These are phyloP conservation scores for Chytriomyces sp. DNA, from an alignment of 192 early-diverging fungal species.

Conservation along the genomic window DNA sequence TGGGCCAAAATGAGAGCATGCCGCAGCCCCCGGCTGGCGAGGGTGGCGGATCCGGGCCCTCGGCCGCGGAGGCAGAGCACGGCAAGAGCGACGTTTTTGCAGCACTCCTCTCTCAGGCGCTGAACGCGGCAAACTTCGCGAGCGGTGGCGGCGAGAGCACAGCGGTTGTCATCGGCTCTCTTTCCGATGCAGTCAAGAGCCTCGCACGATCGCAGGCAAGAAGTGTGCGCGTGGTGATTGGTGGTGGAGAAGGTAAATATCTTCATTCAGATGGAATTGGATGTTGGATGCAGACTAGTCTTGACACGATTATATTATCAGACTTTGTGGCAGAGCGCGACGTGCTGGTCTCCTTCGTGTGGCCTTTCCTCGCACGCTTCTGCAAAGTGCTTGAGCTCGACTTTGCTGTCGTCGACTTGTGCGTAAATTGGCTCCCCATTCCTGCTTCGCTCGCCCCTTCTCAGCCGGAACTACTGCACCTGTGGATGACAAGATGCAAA, in stretches of 20 bases:
- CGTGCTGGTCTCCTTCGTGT: constrained; percentile 15
- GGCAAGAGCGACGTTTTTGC: constrained; percentile 10
- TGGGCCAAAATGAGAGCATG: too few species aligned
- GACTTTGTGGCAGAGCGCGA: constrained; percentile 26
- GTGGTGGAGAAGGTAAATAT: constrained; percentile 10
- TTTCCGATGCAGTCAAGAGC: not conserved
- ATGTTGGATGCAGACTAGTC: too few species aligned
- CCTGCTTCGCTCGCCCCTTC: too few species aligned
- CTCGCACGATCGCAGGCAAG: not conserved
- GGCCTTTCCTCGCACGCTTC: constrained; percentile 20
- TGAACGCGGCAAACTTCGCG: not conserved
- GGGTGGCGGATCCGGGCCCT: not conserved
- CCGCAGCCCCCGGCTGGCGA: not conserved
- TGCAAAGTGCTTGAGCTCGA: constrained; percentile 24
- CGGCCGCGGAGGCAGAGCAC: too few species aligned
- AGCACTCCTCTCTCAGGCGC: not conserved
- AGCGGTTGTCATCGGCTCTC: not conserved
- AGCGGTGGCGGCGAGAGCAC: not conserved
- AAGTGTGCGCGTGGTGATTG: constrained; percentile 14
- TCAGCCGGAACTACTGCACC: too few species aligned
- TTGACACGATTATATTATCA: too few species aligned
- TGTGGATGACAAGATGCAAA: too few species aligned
- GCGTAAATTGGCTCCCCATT: too few species aligned
- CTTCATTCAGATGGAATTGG: too few species aligned
- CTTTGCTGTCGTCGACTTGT: constrained; percentile 32